These are phyloP conservation scores for Oehlia diaphana DNA, from an alignment of 192 early-diverging fungal species.

Conservation along the genomic window DNA sequence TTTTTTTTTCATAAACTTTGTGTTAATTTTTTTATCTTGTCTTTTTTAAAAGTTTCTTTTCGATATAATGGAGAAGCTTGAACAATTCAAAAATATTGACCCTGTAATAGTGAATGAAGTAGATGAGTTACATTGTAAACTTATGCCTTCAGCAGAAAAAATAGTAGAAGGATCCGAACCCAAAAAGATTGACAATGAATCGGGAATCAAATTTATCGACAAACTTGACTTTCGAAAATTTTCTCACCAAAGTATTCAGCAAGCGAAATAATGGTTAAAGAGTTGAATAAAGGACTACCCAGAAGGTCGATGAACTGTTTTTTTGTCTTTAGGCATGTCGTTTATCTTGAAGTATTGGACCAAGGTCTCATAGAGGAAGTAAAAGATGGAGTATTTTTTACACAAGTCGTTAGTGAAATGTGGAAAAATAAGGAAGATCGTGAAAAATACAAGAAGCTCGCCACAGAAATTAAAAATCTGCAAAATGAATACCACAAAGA, in stretches of 20 bases:
- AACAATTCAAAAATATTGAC: too few species aligned
- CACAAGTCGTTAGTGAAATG: not conserved
- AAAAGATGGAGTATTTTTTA: not conserved
- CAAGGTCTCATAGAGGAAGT: not conserved
- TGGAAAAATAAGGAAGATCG: not conserved
- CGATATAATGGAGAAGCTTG: too few species aligned
- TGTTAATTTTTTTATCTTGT: too few species aligned
- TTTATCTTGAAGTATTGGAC: not conserved
- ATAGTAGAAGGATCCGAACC: too few species aligned
- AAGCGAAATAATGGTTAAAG: not conserved
- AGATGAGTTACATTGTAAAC: too few species aligned
- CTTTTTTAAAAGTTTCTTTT: too few species aligned
- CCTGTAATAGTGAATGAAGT: too few species aligned
- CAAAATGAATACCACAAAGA: not conserved
- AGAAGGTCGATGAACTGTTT: not conserved
- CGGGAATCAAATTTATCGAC: not conserved
- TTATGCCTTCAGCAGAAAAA: too few species aligned
- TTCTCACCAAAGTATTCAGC: not conserved
- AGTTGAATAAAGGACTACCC: not conserved
- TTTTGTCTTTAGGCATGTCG: not conserved
- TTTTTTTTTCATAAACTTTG: too few species aligned
- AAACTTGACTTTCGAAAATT: not conserved
- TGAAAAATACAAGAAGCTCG: not conserved
- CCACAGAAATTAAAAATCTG: not conserved
- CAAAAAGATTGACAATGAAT: too few species aligned